Conservation (phyloP, 1,284 basidiomycete genomes). For the Heimioporus punctisporus region DNA sequence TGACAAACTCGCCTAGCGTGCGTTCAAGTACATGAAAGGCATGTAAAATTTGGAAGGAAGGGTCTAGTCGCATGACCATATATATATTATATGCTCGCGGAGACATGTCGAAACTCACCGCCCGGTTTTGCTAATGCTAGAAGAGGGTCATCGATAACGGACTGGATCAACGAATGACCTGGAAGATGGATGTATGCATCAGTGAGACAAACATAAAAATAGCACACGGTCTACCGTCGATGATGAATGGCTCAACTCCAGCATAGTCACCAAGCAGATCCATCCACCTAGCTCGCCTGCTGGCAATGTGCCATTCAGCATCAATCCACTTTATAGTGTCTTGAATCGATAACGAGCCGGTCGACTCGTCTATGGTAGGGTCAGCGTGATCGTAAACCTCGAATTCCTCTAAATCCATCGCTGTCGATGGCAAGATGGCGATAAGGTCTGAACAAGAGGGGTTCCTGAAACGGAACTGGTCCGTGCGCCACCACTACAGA, state of each 20-base stretch:
- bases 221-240: constrained; percentile 51
- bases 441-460: background rate
- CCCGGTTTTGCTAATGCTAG: constrained; percentile 49
- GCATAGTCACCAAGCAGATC: constrained; percentile 73
- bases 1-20: constrained; percentile 47
- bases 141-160: constrained; percentile 57
- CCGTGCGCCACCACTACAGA: constrained; percentile 15
- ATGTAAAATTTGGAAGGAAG: constrained; percentile 64
- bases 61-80: constrained; percentile 36
- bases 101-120: constrained; percentile 34
- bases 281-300: constrained; percentile 57
- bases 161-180: constrained; percentile 67
- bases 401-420: constrained; percentile 32
- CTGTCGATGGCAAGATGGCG: no score
- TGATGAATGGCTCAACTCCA: constrained; percentile 64
- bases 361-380: background rate
- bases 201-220: background rate
- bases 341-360: constrained; percentile 5
- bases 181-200: background rate
- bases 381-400: constrained; percentile 15
- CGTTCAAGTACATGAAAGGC: constrained; percentile 57
- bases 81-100: background rate
- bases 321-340: constrained; percentile 36
- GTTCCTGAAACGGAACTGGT: constrained; percentile 7
- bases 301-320: constrained; percentile 40